phyloP scores from a whole-genome alignment of 768 basidiomycete genomes.

The Gautieria morchelliformis region DNA sequence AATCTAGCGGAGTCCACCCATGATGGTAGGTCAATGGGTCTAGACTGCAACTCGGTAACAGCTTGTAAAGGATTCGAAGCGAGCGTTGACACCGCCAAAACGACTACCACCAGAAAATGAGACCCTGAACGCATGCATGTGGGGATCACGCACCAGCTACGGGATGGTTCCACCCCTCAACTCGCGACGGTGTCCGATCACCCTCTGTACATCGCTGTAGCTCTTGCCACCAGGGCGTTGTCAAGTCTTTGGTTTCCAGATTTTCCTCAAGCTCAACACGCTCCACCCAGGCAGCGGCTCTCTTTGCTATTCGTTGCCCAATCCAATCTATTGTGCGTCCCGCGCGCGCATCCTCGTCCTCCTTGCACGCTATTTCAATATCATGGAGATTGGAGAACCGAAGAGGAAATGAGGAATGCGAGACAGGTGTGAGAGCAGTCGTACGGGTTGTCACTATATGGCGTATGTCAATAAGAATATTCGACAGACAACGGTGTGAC shows the following conservation, averaged over 20 bases:
- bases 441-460: slow-evolving; percentile 68
- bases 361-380: slow-evolving; percentile 63
- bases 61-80: slow-evolving; percentile 75
- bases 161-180: slow-evolving; percentile 84
- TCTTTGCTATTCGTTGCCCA: slow-evolving; percentile 53
- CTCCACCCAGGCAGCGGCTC: slow-evolving; percentile 62
- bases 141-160: slow-evolving; percentile 50
- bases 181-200: slow-evolving; percentile 59
- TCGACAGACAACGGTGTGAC: slow-evolving; percentile 1
- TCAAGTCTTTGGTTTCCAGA: slow-evolving; percentile 17
- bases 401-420: slow-evolving; percentile 62
- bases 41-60: slow-evolving; percentile 63
- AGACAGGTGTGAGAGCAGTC: slow-evolving; percentile 56
- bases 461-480: neutral
- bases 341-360: slow-evolving; percentile 73
- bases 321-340: slow-evolving; percentile 83
- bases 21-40: slow-evolving; percentile 55
- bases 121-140: slow-evolving; percentile 2
- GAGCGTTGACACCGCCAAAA: slow-evolving; percentile 74
- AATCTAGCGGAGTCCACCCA: slow-evolving; percentile 74
- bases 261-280: slow-evolving; percentile 45
- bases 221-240: slow-evolving; percentile 87
- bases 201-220: slow-evolving; percentile 68
- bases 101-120: slow-evolving; percentile 37
- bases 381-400: slow-evolving; percentile 71